Base-by-base conservation (phyloP, 2,329 filamentous ascomycete genomes). In the Sporothrix schenckii region DNA sequence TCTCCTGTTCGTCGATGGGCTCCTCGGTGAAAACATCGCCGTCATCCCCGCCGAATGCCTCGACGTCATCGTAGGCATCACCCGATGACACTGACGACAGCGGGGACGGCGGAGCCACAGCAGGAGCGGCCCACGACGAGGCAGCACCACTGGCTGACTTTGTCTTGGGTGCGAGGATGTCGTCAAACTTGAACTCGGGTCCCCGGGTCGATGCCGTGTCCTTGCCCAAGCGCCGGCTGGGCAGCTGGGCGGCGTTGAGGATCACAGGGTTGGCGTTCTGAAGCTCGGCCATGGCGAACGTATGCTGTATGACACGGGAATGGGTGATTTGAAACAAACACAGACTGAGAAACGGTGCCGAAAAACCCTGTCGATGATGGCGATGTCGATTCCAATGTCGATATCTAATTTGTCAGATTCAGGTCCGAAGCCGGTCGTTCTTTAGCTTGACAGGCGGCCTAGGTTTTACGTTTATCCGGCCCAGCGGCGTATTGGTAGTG, bases 1-100 rank as follows among this genome's bases (percentile, higher is more conserved):
- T 94, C 81, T 99, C 95, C 80, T 97, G 95, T 79, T 96, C 92
- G 78, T 99, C 95, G 75, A 99, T 97, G 70, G 92, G 91, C 76
- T 98, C 94, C 49, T 89, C 84, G 1, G 84, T 82, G 65, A 88
- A 85, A 71, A 90, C 87, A 71, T 89, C 87, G 63, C 80, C 80
- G 3, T 77, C 77, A 14, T 73, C 66, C 52, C 11, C 56, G 10
- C 49, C 72, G 14, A 69, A 69, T 10, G 50, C 63, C 27, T 70
- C 70, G 3, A 69, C 30, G 13, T 72, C 73, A 24, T 75, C 78
- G 30, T 77, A 68, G 2, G 65, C 66, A 7, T 76, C 76, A 66
- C 75, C 75, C 52, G 76, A 78, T 61, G 77, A 76, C 77, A 80
- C 81, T 74, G 78, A 77, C 39, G 78, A 77, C 60, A 78, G 76